Evolutionary conservation across 495 filamentous ascomycete species (phyloP), one percentile per base, ranked within the genome.

Genomic region (Lineolata rhizophorae): DNA sequence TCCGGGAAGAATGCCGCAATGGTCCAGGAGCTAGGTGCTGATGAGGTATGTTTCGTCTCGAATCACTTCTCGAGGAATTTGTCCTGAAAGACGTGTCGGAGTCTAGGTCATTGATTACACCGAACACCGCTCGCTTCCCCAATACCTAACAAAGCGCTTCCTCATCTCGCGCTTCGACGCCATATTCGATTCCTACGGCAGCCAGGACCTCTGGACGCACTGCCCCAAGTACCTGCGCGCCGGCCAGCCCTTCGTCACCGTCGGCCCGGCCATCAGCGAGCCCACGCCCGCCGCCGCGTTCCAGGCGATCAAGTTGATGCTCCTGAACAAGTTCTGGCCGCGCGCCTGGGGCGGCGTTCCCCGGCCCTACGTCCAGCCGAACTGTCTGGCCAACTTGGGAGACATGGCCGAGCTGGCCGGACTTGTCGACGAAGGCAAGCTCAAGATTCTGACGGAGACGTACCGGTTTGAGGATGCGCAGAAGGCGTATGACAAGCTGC

Each of bases 101-200:
- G n/a, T n/a, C n/a, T n/a, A n/a, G n/a, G n/a, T n/a, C n/a, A n/a
- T n/a, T n/a, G n/a, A n/a, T n/a, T n/a, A n/a, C n/a, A n/a, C n/a
- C n/a, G n/a, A n/a, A n/a, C n/a, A n/a, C n/a, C n/a, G n/a, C n/a
- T n/a, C n/a, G n/a, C n/a, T n/a, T n/a, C n/a, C n/a, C n/a, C n/a
- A n/a, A n/a, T n/a, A n/a, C n/a, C n/a, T n/a, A n/a, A n/a, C n/a
- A n/a, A n/a, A n/a, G n/a, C n/a, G n/a, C n/a, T n/a, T n/a, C n/a
- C n/a, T n/a, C n/a, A n/a, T n/a, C n/a, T n/a, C 39, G 11, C 36
- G 37, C 3, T 55, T 59, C 31, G 48, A 50, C 30, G 40, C 34
- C 28, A 32, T 57, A 11, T 39, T 57, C 30, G 55, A 57, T 36
- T 20, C 37, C 11, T 40, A 29, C 28, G 54, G 55, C 13, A 40